Evolutionary conservation across 768 basidiomycete species (phyloP).

Genomic region (Mycena filopes): DNA sequence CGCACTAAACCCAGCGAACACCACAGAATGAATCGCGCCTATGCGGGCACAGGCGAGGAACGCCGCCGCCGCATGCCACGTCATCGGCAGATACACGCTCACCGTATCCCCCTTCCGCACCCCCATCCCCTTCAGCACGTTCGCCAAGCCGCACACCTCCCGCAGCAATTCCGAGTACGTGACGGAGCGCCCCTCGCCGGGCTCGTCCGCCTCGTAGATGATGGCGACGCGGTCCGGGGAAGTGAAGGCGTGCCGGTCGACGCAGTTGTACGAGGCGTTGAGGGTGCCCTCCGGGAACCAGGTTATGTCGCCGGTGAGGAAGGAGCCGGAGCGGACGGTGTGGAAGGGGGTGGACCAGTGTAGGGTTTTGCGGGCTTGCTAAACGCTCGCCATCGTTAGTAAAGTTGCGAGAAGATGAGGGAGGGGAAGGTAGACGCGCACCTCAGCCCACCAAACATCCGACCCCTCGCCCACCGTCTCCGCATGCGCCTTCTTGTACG

Average conservation of each 20-base stretch:
- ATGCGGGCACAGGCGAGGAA: conserved; percentile 98
- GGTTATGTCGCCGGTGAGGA: conserved; percentile 85
- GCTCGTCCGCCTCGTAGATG: conserved; percentile 98
- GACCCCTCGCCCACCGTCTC: conserved; percentile 79
- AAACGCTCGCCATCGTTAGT: conserved; percentile 4
- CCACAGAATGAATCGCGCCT: conserved; percentile 95
- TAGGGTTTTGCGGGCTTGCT: conserved; percentile 80
- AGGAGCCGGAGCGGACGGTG: conserved; percentile 85
- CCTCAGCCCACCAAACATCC: conserved; percentile 92
- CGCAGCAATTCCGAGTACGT: conserved; percentile 87
- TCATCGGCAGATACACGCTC: conserved; percentile 93
- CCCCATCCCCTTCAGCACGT: conserved; percentile 85
- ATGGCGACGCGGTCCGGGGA: conserved; percentile 92
- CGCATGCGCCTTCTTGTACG: conserved; percentile 74
- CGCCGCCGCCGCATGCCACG: conserved; percentile 94
- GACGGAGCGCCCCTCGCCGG: conserved; percentile 79
- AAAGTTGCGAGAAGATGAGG: no score
- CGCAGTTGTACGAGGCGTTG: conserved; percentile 97
- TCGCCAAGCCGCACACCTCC: conserved; percentile 90
- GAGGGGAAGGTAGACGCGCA: no score
- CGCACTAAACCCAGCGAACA: conserved; percentile 97
- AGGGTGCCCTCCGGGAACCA: conserved; percentile 98
- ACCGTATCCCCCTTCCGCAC: conserved; percentile 96
- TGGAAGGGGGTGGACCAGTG: conserved; percentile 93
- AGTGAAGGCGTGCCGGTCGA: conserved; percentile 95